These are phyloP conservation scores for Trichomonascaceae sp. DNA, from an alignment of 1,139 yeast genomes.

Conservation along the genomic window DNA sequence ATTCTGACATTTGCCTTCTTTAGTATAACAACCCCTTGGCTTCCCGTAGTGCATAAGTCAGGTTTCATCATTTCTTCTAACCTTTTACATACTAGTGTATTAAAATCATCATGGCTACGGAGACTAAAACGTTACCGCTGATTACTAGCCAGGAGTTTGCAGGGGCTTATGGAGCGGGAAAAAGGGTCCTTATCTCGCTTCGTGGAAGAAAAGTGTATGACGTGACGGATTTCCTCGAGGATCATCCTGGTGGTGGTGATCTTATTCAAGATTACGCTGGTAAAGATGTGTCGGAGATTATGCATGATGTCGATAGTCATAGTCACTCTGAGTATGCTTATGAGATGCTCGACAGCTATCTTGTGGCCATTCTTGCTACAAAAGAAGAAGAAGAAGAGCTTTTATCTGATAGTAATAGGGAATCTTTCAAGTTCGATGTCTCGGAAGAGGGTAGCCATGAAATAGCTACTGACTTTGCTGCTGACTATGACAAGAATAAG, in stretches of 20 bases:
- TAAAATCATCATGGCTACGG: not conserved
- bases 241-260: conserved; percentile 86
- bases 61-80: not conserved
- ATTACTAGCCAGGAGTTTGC: conserved; percentile 22
- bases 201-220: conserved; percentile 74
- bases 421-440: conserved; percentile 20
- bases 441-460: conserved; percentile 28
- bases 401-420: conserved; percentile 30
- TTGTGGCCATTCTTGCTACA: conserved; percentile 59
- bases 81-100: not conserved
- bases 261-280: conserved; percentile 73
- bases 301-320: conserved; percentile 66
- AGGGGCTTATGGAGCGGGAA: conserved; percentile 11
- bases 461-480: conserved; percentile 68
- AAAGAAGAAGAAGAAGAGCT: conserved; percentile 53
- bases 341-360: conserved; percentile 72
- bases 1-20: not conserved
- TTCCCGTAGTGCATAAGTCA: not conserved
- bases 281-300: conserved; percentile 68
- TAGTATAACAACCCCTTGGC: not conserved
- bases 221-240: conserved; percentile 69
- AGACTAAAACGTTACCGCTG: conserved; percentile 16
- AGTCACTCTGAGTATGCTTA: conserved; percentile 82
- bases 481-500: conserved; percentile 69
- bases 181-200: conserved; percentile 47